Evolutionary conservation across 306 rosid species (phyloP).

Genomic region (Prunus mongolica): DNA sequence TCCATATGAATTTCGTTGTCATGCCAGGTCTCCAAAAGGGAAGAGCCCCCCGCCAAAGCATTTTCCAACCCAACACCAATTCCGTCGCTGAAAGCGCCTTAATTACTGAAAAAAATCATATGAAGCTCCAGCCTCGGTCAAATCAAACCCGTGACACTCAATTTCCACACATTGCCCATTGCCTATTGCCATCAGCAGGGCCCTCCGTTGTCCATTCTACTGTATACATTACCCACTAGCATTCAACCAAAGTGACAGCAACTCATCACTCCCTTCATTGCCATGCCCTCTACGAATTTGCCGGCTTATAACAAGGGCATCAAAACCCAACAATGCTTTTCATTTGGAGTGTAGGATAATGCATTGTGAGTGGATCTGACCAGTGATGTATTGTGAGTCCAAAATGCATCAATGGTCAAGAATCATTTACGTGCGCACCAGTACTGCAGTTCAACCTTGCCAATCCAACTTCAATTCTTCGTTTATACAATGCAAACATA

Average conservation of each 20-base stretch:
- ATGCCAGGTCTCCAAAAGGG: not conserved
- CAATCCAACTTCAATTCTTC: no score
- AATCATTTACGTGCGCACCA: no score
- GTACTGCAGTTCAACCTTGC: no score
- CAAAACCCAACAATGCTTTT: no score
- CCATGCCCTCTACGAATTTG: no score
- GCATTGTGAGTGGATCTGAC: no score
- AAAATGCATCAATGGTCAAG: no score
- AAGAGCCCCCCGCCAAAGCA: not conserved
- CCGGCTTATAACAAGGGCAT: no score
- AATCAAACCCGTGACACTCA: not conserved
- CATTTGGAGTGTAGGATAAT: no score
- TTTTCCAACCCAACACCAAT: not conserved
- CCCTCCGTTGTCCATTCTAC: not conserved
- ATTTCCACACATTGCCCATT: not conserved
- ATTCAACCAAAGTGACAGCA: not conserved
- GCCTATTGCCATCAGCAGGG: not conserved
- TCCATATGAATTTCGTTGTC: not conserved
- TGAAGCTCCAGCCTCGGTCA: constrained; percentile 1
- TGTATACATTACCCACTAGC: not conserved
- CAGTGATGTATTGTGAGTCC: no score
- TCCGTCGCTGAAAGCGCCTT: constrained; percentile 3
- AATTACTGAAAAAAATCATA: not conserved
- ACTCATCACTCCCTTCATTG: not conserved
- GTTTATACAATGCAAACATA: no score